phyloP scores from a whole-genome alignment of 306 rosid species.

The Glycine soja region DNA sequence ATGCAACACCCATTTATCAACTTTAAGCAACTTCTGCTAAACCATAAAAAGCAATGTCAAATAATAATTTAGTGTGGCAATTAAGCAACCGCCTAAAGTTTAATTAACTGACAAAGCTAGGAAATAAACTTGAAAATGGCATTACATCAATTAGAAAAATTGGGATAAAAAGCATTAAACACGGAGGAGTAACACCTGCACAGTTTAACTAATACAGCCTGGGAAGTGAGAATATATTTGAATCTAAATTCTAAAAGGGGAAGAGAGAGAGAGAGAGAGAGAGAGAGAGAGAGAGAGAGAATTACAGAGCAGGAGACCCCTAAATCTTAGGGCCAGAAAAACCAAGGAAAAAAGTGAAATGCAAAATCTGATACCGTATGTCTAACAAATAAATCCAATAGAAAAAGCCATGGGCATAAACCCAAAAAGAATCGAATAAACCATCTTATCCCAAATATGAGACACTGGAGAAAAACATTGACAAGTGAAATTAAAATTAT shows the following conservation, averaged over 20 bases:
- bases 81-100: not conserved
- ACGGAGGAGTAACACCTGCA: constrained; percentile 30
- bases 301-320: not conserved
- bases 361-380: not conserved
- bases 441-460: constrained; percentile 33
- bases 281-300: not conserved
- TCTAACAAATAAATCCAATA: not conserved
- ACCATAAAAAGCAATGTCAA: constrained; percentile 33
- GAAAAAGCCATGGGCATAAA: constrained; percentile 15
- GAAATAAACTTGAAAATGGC: constrained; percentile 19
- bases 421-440: constrained; percentile 16
- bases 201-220: constrained; percentile 21
- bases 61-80: not conserved
- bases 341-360: constrained; percentile 34
- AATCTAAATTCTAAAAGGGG: constrained; percentile 5
- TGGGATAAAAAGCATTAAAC: constrained; percentile 20
- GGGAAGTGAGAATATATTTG: not conserved
- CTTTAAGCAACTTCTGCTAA: constrained; percentile 62
- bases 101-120: constrained; percentile 4
- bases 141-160: constrained; percentile 23
- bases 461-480: not conserved
- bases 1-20: constrained; percentile 59
- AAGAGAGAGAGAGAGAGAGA: not conserved
- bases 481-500: constrained; percentile 17
- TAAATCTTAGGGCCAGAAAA: not conserved